Percentiles rank a stretch among this genome's conserved stretches.
Conservation (phyloP, 2,329 filamentous ascomycete species). For the Aureobasidium sp. region DNA sequence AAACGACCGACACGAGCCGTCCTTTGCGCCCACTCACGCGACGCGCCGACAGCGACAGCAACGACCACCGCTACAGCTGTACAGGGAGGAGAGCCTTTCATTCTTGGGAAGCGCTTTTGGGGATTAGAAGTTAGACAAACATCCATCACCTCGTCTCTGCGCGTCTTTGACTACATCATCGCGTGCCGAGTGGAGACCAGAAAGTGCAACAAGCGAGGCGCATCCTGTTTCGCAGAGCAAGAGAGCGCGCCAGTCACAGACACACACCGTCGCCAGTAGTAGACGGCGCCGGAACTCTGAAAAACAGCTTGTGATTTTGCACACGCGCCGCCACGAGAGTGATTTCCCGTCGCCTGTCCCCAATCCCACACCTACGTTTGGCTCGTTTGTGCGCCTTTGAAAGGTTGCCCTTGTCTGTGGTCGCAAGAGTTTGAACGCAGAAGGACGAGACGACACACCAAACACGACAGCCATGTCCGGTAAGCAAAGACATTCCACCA, state of each 20-base stretch:
- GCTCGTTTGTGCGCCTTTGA: conserved; percentile 6
- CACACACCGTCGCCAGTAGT: not conserved
- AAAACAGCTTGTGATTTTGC: conserved; percentile 5
- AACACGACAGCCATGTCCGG: conserved; percentile 14
- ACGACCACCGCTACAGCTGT: not conserved
- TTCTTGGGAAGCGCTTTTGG: conserved; percentile 1
- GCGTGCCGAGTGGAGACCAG: not conserved
- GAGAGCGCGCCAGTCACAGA: not conserved
- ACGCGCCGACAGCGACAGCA: conserved; percentile 2
- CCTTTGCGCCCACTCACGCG: conserved; percentile 4
- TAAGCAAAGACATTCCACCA: conserved; percentile 12
- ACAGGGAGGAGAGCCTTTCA: not conserved
- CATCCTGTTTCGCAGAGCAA: not conserved
- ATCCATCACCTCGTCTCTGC: conserved; percentile 5
- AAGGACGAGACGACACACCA: not conserved
- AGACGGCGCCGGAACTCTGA: not conserved
- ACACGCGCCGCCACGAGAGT: conserved; percentile 6
- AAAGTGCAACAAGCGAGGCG: not conserved
- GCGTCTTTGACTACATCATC: conserved; percentile 7
- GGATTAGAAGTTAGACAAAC: conserved; percentile 8
- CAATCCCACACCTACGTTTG: not conserved
- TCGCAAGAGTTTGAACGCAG: not conserved
- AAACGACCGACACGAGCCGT: not conserved
- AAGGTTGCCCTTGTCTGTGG: not conserved
- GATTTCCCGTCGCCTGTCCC: conserved; percentile 1